Evolutionary conservation across 2,329 filamentous ascomycete genomes (phyloP).

Genomic region (Sporothrix dimorphospora): DNA sequence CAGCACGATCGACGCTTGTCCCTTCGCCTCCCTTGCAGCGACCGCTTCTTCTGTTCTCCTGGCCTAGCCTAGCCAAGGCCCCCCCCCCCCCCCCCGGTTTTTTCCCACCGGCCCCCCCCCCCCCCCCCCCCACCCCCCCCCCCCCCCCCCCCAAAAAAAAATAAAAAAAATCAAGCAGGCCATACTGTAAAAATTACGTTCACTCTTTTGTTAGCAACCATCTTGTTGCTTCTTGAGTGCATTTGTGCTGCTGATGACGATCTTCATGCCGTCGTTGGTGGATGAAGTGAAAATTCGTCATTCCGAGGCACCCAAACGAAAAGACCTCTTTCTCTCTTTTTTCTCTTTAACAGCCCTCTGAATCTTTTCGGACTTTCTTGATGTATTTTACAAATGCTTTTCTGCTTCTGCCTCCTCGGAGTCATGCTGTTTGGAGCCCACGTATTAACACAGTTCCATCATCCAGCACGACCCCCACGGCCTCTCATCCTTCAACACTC

Average conservation of each 20-base stretch:
- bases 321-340: neutral
- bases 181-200: no score
- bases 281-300: neutral
- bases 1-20: no score
- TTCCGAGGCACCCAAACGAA: neutral
- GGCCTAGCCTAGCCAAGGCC: no score
- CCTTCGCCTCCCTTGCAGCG: no score
- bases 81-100: no score
- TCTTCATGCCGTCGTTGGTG: neutral
- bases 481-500: neutral
- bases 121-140: no score
- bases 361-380: neutral
- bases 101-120: no score
- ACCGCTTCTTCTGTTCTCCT: no score
- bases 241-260: neutral
- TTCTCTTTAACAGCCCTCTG: neutral
- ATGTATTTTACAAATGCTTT: neutral
- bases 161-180: neutral
- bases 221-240: neutral
- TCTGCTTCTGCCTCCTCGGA: no score
- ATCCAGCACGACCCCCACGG: constrained; percentile 1
- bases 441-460: neutral
- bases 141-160: no score
- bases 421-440: neutral
- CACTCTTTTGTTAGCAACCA: neutral